Evolutionary conservation across 768 basidiomycete genomes (phyloP).

Genomic region (Saitozyma podzolica): DNA sequence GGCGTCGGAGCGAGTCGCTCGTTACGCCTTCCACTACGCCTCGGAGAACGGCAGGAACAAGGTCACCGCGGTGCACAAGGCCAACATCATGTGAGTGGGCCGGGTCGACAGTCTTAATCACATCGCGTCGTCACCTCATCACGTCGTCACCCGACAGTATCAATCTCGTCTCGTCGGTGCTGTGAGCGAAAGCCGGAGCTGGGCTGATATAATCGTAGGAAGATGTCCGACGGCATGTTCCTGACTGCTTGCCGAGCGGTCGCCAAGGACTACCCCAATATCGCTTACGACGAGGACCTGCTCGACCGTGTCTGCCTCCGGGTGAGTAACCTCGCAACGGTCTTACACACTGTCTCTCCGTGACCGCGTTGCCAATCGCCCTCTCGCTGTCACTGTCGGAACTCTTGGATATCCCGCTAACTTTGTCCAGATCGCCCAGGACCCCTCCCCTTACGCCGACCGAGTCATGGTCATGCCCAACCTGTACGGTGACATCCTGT

Average conservation of each 20-base stretch:
- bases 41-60: conserved; percentile 78
- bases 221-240: conserved; percentile 99
- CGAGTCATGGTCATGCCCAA: conserved; percentile 99
- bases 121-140: not conserved
- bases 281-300: conserved; percentile 94
- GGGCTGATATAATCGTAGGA: conserved; percentile 60
- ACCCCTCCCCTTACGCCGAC: conserved; percentile 89
- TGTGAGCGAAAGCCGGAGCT: not conserved
- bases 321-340: conserved; percentile 55
- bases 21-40: conserved; percentile 99
- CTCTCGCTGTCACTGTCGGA: not conserved
- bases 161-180: not conserved
- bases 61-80: conserved; percentile 99
- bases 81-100: conserved; percentile 86
- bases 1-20: conserved; percentile 95
- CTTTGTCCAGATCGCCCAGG: conserved; percentile 73
- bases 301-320: conserved; percentile 94
- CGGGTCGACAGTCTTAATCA: too few species aligned
- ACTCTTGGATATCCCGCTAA: not conserved
- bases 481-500: conserved; percentile 79
- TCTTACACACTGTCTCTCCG: not conserved
- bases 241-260: conserved; percentile 94
- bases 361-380: not conserved
- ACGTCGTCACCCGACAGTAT: not conserved
- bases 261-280: conserved; percentile 89